Percentiles rank a stretch among this genome's conserved stretches.
Evolutionary conservation across 225 moss, liverwort and hornwort species (phyloP).

Genomic region (Sphagnum tenellum): DNA sequence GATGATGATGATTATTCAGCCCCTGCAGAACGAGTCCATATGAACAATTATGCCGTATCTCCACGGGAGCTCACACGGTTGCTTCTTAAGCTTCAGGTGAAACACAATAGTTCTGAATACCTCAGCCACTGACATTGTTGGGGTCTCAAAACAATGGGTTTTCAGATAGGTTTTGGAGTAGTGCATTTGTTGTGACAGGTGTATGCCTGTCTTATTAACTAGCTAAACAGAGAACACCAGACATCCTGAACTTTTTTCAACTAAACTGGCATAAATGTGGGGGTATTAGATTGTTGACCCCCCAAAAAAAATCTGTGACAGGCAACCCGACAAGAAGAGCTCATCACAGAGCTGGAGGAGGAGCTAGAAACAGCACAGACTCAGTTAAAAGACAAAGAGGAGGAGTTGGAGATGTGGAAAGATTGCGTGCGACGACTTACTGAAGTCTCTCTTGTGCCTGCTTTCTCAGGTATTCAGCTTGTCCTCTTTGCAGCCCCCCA

Average conservation of each 20-base stretch:
- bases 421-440: constrained; percentile 6
- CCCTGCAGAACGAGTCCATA: constrained; percentile 20
- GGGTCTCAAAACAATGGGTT: too few relatives aligned
- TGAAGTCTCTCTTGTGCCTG: constrained; percentile 2
- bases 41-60: constrained; percentile 50
- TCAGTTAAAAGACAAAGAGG: constrained; percentile 6
- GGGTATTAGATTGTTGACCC: too few relatives aligned
- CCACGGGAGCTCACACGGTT: constrained; percentile 42
- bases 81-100: constrained; percentile 44
- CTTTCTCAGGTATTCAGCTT: constrained; percentile 2
- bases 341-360: constrained; percentile 9
- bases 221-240: too few relatives aligned
- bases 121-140: too few relatives aligned
- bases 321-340: constrained; percentile 10
- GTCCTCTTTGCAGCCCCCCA: too few relatives aligned
- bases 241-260: too few relatives aligned
- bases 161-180: too few relatives aligned
- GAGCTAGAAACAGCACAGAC: constrained; percentile 7
- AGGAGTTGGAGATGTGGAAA: constrained; percentile 11
- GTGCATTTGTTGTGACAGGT: too few relatives aligned
- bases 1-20: constrained; percentile 27
- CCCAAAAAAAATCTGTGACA: not conserved
- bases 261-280: too few relatives aligned
- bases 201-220: too few relatives aligned
- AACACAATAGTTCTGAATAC: not conserved